Evolutionary conservation across 2,329 filamentous ascomycete species (phyloP), one percentile per base, ranked within the genome.

Genomic region (Ophiostoma quercus): DNA sequence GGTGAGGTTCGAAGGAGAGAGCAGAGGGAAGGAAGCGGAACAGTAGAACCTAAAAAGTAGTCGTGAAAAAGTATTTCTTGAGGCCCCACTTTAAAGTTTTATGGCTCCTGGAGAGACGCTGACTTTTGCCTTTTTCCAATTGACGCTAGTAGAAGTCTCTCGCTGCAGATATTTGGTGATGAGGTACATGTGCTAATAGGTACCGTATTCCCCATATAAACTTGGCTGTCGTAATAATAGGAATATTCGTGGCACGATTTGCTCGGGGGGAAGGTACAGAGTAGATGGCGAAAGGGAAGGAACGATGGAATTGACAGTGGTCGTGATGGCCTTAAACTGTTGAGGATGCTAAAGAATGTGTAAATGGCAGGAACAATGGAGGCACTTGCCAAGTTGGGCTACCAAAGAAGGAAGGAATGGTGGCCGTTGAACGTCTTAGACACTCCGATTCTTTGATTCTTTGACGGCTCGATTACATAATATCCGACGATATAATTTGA

Each of bases 71-170:
- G 69, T 72, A 73, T 75, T 76, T 75, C 73, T 77, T 73, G 71
- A 72, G 75, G 72, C 69, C 70, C 73, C 74, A 75, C 75, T 74
- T 75, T 76, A 65, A 57, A 57, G n/a, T 60, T 62, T 65, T 32
- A 63, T 63, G 37, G 14, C 22, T 63, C 67, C 25, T 67, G 29
- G n/a, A 34, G 57, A 62, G 60, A 63, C 29, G 29, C 60, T 63
- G 14, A 29, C 29, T 37, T n/a, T 37, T 34, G 29, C 29, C 29
- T 19, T 22, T 41, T 66, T 16, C 19, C 37, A 66, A 66, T 41
- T 34, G 63, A 39, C 63, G 57, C 57, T 62, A 32, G 25, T 16
- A 62, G 25, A 62, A 16, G 57, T 62, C 32, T 32, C 57, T 32
- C 14, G 5, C 57, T 12, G 25, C 57, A 16, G 11, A 16, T 32